These are phyloP conservation scores for Filobasidium floriforme DNA, from an alignment of 768 basidiomycete species.

Conservation along the genomic window DNA sequence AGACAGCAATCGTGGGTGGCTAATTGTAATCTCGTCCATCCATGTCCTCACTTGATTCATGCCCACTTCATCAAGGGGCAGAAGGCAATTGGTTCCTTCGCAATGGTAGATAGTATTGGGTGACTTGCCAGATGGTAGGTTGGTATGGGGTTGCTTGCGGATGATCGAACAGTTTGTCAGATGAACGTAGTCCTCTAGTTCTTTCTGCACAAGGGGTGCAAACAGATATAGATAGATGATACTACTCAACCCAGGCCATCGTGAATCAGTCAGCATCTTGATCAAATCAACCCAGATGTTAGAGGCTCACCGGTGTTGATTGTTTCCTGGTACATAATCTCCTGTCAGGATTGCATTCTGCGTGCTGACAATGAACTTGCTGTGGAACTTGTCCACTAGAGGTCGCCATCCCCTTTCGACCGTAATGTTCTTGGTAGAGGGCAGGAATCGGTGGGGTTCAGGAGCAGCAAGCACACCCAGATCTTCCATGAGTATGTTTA, in stretches of 20 bases:
- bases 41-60: not conserved
- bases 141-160: not conserved
- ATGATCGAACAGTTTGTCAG: not conserved
- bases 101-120: not conserved
- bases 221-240: not conserved
- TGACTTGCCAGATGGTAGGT: not conserved
- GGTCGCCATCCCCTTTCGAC: slow-evolving; percentile 2
- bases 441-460: slow-evolving; percentile 4
- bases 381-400: not conserved
- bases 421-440: slow-evolving; percentile 1
- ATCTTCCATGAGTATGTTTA: not conserved
- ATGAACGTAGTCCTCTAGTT: not conserved
- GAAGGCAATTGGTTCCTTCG: not conserved
- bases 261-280: not conserved
- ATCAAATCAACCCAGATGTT: not conserved
- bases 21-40: not conserved
- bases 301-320: slow-evolving; percentile 3
- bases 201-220: not conserved
- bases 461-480: not conserved
- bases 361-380: slow-evolving; percentile 1
- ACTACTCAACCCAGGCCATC: not conserved
- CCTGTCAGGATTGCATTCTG: not conserved
- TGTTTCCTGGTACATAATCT: not conserved
- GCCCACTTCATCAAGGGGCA: not conserved
- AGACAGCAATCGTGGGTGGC: not conserved